phyloP scores from a whole-genome alignment of 148 eudicot genomes.

The Rheum nobile region DNA sequence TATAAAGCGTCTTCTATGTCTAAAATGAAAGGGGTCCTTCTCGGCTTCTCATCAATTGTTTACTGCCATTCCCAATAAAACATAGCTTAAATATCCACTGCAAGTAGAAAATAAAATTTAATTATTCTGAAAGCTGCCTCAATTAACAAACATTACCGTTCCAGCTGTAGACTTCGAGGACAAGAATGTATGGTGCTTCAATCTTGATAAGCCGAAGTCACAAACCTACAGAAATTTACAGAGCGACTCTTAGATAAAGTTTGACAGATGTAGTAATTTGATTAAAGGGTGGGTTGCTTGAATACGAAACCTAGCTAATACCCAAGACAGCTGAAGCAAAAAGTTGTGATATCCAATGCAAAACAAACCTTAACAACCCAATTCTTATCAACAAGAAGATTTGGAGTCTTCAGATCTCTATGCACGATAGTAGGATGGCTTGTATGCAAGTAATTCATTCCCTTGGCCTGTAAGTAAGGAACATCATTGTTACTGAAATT shows the following conservation, averaged over 20 bases:
- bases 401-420: constrained; percentile 93
- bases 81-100: neutral
- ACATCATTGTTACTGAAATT: neutral
- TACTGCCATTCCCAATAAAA: neutral
- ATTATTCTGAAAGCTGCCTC: neutral
- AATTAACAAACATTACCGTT: constrained; percentile 49
- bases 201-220: constrained; percentile 91
- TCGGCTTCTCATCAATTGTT: neutral
- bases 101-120: neutral
- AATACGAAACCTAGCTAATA: neutral
- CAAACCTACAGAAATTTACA: constrained; percentile 49
- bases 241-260: neutral
- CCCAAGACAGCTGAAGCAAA: neutral
- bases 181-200: constrained; percentile 82
- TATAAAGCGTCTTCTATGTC: neutral
- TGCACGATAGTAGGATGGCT: constrained; percentile 87
- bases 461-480: constrained; percentile 67
- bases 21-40: too few relatives aligned
- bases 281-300: neutral
- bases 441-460: constrained; percentile 96
- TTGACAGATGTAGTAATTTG: neutral
- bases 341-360: neutral
- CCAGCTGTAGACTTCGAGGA: constrained; percentile 95
- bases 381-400: constrained; percentile 92
- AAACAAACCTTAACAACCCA: constrained; percentile 89